These are phyloP conservation scores for Solanum ahanhuiri DNA, from an alignment of 257 asterid species.

Conservation along the genomic window DNA sequence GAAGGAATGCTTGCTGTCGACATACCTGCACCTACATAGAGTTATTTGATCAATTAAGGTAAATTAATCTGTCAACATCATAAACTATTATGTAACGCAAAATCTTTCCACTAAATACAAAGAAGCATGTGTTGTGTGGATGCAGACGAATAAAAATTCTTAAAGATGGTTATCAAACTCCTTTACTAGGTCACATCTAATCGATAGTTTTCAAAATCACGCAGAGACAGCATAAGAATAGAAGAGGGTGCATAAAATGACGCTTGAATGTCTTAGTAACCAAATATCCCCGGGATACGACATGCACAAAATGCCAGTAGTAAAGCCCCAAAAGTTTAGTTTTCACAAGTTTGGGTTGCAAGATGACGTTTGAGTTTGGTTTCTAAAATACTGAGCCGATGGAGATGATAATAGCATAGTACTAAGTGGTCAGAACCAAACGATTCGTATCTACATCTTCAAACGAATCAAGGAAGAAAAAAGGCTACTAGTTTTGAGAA, in stretches of 20 bases:
- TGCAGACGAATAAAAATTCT: neutral
- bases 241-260: neutral
- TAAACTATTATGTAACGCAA: neutral
- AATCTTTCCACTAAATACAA: neutral
- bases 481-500: neutral
- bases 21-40: slow-evolving; percentile 3
- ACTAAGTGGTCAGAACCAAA: neutral
- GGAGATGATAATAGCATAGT: neutral
- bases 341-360: neutral
- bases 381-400: neutral
- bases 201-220: neutral
- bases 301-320: neutral
- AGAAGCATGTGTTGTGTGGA: neutral
- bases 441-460: neutral
- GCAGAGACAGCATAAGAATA: neutral
- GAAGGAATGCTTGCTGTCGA: slow-evolving; percentile 12
- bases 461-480: neutral
- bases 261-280: neutral
- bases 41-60: neutral
- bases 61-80: neutral
- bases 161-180: neutral
- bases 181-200: neutral
- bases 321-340: neutral
- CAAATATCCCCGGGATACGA: neutral
- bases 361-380: neutral